Conservation (phyloP, 441 rosid genomes). For the Hypseocharis bilobata region DNA sequence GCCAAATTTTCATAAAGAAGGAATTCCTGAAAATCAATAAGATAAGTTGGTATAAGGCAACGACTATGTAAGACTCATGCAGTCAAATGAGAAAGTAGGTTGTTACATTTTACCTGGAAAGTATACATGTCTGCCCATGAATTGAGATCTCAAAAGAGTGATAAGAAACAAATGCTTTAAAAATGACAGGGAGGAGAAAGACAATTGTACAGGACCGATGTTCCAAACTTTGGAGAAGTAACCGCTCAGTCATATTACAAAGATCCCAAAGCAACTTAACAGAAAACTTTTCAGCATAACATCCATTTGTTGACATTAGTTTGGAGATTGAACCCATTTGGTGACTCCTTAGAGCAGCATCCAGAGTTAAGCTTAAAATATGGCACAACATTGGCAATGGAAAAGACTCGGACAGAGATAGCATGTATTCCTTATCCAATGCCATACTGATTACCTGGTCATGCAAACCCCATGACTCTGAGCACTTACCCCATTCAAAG, state of each 20-base stretch:
- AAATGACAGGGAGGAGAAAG: constrained; percentile 60
- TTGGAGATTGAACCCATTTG: constrained; percentile 26
- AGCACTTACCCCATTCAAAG: constrained; percentile 33
- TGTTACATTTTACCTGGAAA: constrained; percentile 48
- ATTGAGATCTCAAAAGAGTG: constrained; percentile 33
- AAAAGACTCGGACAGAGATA: constrained; percentile 33
- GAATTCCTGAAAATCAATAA: constrained; percentile 43
- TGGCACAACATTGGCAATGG: constrained; percentile 59
- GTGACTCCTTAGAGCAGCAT: constrained; percentile 41
- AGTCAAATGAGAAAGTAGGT: constrained; percentile 10
- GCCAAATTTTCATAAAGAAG: constrained; percentile 64
- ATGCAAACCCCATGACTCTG: constrained; percentile 20
- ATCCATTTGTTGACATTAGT: constrained; percentile 25
- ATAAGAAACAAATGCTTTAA: constrained; percentile 46
- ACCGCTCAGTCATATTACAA: constrained; percentile 49
- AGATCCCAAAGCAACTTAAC: constrained; percentile 59
- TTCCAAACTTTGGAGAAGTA: constrained; percentile 60
- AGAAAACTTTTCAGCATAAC: constrained; percentile 34
- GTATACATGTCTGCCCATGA: constrained; percentile 30
- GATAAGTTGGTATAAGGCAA: constrained; percentile 18
- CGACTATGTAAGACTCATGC: constrained; percentile 3
- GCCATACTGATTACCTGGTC: constrained; percentile 21
- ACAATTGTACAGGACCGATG: constrained; percentile 68
- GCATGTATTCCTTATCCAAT: constrained; percentile 28
- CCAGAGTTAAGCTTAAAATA: constrained; percentile 49